Base-by-base conservation (phyloP, 2,329 filamentous ascomycete genomes). In the Aspergillus pseudoterreus region DNA sequence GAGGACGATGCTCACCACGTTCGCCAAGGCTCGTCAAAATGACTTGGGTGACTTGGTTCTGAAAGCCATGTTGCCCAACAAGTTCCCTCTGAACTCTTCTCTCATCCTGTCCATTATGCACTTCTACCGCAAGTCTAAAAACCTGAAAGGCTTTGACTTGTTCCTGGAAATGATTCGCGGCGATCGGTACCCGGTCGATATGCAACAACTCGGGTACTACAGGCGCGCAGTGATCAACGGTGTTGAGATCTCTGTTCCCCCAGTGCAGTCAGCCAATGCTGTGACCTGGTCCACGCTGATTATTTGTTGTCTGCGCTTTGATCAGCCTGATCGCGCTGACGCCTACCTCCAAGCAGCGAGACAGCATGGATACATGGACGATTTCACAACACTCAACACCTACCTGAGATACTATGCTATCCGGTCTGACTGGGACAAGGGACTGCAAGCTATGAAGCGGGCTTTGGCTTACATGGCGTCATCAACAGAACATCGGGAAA, bases 301-400 rank as follows among this genome's bases (percentile, higher is more conserved):
- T 33, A 58, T 63, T 3, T 63, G 67, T 14, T 65, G 66, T 30
- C 59, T 75, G n/a, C 63, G 68, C 9, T 74, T 75, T 33, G 63
- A 74, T 32, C 71, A 74, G 43, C 66, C 68, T 4, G 64, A 73
- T 30, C 64, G 66, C 57, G 72, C 71, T 10, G 67, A 74, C 39
- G 71, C 71, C 4, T 75, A 68, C 61, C 61, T 71, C n/a, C 63
- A 71, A 35, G 61, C 64, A 33, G 64, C 66, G 35, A 64, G 71
- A 21, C 54, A 60, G 6, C 56, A 59, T 8, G 71, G 72, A 6
- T 72, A 69, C 49, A 63, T 66, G 48, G 72, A 74, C 45, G 66
- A 68, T 32, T 66, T 67, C 50, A 55, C 60, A 14, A 69, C 68
- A n/a, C 54, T 75, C 14, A 67, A 63, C 32, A 62, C 64, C 8